phyloP scores from a whole-genome alignment of 75 land plant genomes.

The Adiantum capillusveneris region DNA sequence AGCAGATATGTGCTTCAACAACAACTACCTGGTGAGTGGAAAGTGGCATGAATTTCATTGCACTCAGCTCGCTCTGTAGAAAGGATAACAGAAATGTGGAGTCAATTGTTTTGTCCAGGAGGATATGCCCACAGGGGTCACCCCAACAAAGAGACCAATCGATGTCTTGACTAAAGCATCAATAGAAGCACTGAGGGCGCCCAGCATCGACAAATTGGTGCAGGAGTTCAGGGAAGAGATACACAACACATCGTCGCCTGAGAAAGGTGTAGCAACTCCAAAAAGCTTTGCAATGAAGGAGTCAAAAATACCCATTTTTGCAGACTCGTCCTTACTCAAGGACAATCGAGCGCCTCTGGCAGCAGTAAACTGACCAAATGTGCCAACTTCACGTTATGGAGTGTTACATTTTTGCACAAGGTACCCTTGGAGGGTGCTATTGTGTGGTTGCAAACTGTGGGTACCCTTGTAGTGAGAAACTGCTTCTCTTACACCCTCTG shows the following conservation, averaged over 20 bases:
- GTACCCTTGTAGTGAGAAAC: too few species aligned
- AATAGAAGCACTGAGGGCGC: constrained; percentile 21
- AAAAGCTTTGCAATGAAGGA: neutral
- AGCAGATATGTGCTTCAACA: constrained; percentile 11
- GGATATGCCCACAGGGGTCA: constrained; percentile 22
- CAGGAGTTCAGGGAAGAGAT: constrained; percentile 16
- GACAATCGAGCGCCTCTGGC: constrained; percentile 1
- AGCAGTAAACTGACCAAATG: neutral
- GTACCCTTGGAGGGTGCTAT: too few species aligned
- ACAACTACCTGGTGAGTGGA: constrained; percentile 18
- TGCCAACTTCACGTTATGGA: too few species aligned
- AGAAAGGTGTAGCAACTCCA: neutral
- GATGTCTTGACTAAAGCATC: constrained; percentile 13
- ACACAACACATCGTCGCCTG: constrained; percentile 1
- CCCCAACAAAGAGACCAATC: constrained; percentile 23
- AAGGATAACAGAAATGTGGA: too few species aligned
- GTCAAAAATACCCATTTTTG: constrained; percentile 1
- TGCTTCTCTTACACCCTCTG: too few species aligned
- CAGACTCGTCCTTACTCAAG: constrained; percentile 2
- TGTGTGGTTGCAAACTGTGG: too few species aligned
- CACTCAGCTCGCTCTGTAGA: too few species aligned
- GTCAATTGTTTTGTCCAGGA: too few species aligned
- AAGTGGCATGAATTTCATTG: too few species aligned
- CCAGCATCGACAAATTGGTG: constrained; percentile 16
- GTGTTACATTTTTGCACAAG: too few species aligned